These are phyloP conservation scores for Clarkia xantiana DNA, from an alignment of 345 rosid species.

Conservation along the genomic window DNA sequence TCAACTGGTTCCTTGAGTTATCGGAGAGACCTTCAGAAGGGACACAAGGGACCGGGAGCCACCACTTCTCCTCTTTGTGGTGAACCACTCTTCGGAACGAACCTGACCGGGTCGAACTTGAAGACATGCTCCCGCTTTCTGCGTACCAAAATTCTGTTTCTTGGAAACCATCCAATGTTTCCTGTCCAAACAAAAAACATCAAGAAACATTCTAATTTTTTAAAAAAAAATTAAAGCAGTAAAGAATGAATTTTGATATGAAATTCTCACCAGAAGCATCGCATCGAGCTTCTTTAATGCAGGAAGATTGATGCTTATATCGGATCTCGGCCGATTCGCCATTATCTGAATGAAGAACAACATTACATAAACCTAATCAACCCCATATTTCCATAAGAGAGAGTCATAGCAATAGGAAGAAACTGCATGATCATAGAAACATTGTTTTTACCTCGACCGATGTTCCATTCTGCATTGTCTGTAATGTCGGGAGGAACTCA, in stretches of 20 bases:
- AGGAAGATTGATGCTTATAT: slow-evolving; percentile 72
- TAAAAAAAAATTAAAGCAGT: background rate
- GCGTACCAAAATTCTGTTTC: slow-evolving; percentile 85
- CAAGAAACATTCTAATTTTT: background rate
- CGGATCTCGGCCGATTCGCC: slow-evolving; percentile 60
- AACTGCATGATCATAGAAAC: background rate
- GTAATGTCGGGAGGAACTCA: slow-evolving; percentile 49
- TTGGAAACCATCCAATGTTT: slow-evolving; percentile 64
- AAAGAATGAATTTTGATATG: background rate
- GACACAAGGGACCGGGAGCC: slow-evolving; percentile 88
- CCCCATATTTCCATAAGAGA: background rate
- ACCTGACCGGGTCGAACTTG: slow-evolving; percentile 55
- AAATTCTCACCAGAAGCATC: slow-evolving; percentile 56
- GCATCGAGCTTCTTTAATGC: slow-evolving; percentile 76
- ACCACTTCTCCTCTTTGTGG: slow-evolving; percentile 91
- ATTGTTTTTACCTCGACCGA: slow-evolving; percentile 40
- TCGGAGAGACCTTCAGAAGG: slow-evolving; percentile 66
- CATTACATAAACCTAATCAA: background rate
- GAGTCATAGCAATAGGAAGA: background rate
- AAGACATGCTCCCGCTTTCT: slow-evolving; percentile 65
- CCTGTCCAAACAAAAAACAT: slow-evolving; percentile 39
- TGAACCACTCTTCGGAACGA: slow-evolving; percentile 60
- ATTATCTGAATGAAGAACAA: slow-evolving; percentile 42
- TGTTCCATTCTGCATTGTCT: slow-evolving; percentile 43
- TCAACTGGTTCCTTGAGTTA: slow-evolving; percentile 54